Evolutionary conservation across 2,329 filamentous ascomycete genomes (phyloP), one percentile per base, ranked within the genome.

Genomic region (Sclerotinia subarctica): DNA sequence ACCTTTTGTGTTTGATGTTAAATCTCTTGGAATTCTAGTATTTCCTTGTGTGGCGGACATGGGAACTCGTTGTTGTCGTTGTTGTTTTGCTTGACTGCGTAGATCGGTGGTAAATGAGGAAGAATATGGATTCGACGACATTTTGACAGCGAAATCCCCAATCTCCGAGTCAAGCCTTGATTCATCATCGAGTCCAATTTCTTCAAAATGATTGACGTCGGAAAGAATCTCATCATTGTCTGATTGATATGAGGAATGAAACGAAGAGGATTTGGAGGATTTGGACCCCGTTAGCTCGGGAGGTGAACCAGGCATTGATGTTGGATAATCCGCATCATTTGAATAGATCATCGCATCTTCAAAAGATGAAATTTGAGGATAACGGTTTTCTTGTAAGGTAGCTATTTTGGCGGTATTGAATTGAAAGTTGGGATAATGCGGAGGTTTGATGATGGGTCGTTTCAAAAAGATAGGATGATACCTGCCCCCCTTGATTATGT

Each of bases 241-340:
- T 75, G 87, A 82, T 64, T 89, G 90, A 70, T 86, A 88, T 68
- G 90, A 89, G 49, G 93, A 96, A 74, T 90, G 90, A 75, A 94
- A 91, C 62, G 93, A 96, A 6, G 92, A 96, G 38, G 93, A 93
- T 80, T 95, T 96, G 72, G 92, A 96, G 71, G 92, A 95, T 79
- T 94, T 96, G 70, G 92, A 96, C 73, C 84, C 85, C 60, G 90
- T 92, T 80, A 96, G 88, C 75, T 92, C 91, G 70, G 90, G 90
- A 69, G 90, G 90, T 72, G 90, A 92, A 78, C 85, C 86, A 58
- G 89, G 88, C 71, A 74, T 76, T 62, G 73, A 68, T 44, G 70
- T 68, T 58, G 60, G 69, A 53, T 69, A 70, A 47, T 44, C 69
- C 66, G 69, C 71, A 72, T 75, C 68, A 68, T 72, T 71, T 47